Conservation (phyloP, 345 rosid species). For the Hibiscus mutabilis region DNA sequence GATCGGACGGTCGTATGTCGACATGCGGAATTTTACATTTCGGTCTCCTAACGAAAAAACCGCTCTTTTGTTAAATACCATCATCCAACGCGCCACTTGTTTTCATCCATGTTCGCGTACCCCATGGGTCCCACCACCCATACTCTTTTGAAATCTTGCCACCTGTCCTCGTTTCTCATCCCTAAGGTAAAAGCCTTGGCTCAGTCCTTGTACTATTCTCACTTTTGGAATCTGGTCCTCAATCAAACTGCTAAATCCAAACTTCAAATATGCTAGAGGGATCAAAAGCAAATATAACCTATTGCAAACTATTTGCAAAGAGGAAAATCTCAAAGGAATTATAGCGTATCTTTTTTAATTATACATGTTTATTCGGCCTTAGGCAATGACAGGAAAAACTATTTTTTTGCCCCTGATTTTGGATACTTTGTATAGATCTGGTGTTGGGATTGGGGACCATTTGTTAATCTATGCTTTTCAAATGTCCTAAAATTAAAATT, state of each 20-base stretch:
- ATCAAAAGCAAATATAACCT: no score
- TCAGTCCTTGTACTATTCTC: no score
- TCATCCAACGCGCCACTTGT: slow-evolving; percentile 7
- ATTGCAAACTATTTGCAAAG: neutral
- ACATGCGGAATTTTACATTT: slow-evolving; percentile 16
- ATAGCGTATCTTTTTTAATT: neutral
- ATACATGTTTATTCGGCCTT: no score
- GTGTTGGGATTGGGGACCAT: neutral
- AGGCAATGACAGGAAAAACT: no score
- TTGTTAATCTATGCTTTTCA: slow-evolving; percentile 1
- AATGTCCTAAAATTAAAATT: no score
- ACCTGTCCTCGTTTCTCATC: neutral
- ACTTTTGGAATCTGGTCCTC: no score
- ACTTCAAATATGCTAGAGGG: no score
- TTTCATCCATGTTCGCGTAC: neutral
- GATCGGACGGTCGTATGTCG: slow-evolving; percentile 27
- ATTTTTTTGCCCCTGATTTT: neutral
- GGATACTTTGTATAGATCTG: neutral
- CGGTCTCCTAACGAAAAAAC: slow-evolving; percentile 15
- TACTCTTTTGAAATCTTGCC: no score
- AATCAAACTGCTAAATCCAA: no score
- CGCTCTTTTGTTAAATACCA: neutral
- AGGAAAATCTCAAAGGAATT: neutral
- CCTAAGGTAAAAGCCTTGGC: no score
- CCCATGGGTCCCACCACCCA: no score